These are phyloP conservation scores for Boletus chippewaensis DNA, from an alignment of 1,284 basidiomycete species.

Conservation along the genomic window DNA sequence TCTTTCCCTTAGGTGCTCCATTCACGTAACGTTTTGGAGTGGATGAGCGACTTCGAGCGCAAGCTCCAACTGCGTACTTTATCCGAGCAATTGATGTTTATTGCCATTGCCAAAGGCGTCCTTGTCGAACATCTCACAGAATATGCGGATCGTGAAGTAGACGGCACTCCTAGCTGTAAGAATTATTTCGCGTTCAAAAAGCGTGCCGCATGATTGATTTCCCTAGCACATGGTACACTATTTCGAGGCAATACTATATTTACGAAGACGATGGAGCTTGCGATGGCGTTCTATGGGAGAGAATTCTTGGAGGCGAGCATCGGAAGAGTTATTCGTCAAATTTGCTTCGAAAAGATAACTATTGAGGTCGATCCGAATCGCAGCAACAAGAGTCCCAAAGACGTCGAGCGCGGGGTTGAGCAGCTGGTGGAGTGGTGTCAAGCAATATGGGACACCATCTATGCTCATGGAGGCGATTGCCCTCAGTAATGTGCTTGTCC, in stretches of 20 bases:
- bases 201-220: slow-evolving; percentile 7
- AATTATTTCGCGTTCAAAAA: slow-evolving; percentile 3
- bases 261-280: slow-evolving; percentile 74
- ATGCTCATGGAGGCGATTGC: slow-evolving; percentile 62
- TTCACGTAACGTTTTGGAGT: slow-evolving; percentile 63
- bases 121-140: slow-evolving; percentile 63
- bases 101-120: slow-evolving; percentile 58
- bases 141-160: slow-evolving; percentile 61
- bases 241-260: slow-evolving; percentile 77
- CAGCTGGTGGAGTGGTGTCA: slow-evolving; percentile 68
- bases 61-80: slow-evolving; percentile 58
- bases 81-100: slow-evolving; percentile 54
- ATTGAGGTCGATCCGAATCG: slow-evolving; percentile 75
- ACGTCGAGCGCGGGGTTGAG: slow-evolving; percentile 64
- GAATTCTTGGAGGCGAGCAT: slow-evolving; percentile 73
- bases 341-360: slow-evolving; percentile 63
- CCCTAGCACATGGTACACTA: slow-evolving; percentile 55
- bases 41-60: slow-evolving; percentile 64
- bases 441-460: slow-evolving; percentile 74
- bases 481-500: slow-evolving; percentile 52
- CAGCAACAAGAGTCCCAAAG: slow-evolving; percentile 50
- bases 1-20: slow-evolving; percentile 45
- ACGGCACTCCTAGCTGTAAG: slow-evolving; percentile 55
- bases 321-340: slow-evolving; percentile 57
- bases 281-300: slow-evolving; percentile 70